phyloP scores from a whole-genome alignment of 257 asterid genomes.

The Solanum chmielewskii region DNA sequence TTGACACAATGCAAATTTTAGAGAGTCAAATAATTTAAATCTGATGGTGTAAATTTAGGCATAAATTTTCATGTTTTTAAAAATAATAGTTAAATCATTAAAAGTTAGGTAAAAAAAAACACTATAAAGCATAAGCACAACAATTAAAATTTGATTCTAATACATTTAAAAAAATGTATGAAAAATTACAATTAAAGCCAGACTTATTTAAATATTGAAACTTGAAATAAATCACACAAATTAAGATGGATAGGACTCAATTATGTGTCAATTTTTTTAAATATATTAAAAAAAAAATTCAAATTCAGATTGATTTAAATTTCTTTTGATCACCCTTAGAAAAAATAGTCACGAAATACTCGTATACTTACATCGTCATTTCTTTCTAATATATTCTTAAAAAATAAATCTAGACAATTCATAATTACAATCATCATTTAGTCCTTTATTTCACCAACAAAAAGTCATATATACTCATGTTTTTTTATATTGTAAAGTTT shows the following conservation, averaged over 20 bases:
- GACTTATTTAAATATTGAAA: no score
- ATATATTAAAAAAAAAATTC: neutral
- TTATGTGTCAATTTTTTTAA: neutral
- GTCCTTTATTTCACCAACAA: neutral
- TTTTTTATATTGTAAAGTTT: neutral
- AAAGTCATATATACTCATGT: no score
- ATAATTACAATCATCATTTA: neutral
- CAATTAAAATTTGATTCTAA: no score
- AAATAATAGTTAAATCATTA: no score
- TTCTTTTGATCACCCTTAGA: neutral
- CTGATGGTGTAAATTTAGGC: no score
- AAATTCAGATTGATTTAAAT: neutral
- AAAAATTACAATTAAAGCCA: no score
- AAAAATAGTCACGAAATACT: neutral
- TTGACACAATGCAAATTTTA: no score
- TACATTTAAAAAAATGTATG: neutral
- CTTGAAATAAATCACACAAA: neutral
- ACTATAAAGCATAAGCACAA: neutral
- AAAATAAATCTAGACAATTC: neutral
- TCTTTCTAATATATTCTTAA: neutral
- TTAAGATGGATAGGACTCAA: neutral
- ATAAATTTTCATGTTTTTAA: no score
- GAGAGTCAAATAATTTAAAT: no score
- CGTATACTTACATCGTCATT: neutral
- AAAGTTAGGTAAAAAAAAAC: no score